Conservation (phyloP, 352 stramenopile genomes). For the Pythium coloratum region DNA sequence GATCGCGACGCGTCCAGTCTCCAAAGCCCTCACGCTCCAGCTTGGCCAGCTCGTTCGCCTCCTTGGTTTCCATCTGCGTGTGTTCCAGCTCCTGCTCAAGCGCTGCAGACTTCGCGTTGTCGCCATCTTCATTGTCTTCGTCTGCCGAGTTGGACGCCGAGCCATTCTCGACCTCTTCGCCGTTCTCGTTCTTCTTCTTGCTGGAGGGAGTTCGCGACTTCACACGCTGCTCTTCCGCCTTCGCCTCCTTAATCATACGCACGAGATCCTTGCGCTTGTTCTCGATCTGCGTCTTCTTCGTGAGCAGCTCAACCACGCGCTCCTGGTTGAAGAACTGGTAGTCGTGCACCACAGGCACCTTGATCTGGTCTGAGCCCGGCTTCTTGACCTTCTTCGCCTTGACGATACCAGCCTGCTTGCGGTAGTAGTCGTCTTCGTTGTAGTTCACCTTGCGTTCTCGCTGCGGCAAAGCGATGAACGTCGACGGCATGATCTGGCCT, state of each 20-base stretch:
- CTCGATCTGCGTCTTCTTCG: constrained; percentile 87
- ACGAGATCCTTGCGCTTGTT: constrained; percentile 86
- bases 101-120: constrained; percentile 51
- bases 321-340: constrained; percentile 96
- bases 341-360: constrained; percentile 91
- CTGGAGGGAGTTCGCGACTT: constrained; percentile 59
- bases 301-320: constrained; percentile 83
- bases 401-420: constrained; percentile 74
- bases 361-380: constrained; percentile 83
- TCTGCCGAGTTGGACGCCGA: constrained; percentile 68
- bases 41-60: constrained; percentile 66
- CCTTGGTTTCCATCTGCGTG: constrained; percentile 67
- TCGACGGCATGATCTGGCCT: constrained; percentile 84
- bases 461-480: constrained; percentile 86
- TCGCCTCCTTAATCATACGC: constrained; percentile 83
- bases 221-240: constrained; percentile 72
- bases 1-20: constrained; percentile 92
- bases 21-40: constrained; percentile 92
- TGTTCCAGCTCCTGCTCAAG: constrained; percentile 84
- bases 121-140: constrained; percentile 50
- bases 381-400: constrained; percentile 90
- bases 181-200: constrained; percentile 74
- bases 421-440: constrained; percentile 98
- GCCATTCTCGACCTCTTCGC: constrained; percentile 32
- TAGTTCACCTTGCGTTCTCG: constrained; percentile 92